Evolutionary conservation across 2,329 filamentous ascomycete genomes (phyloP).

Genomic region (Stachybotrys chlorohalonatus): DNA sequence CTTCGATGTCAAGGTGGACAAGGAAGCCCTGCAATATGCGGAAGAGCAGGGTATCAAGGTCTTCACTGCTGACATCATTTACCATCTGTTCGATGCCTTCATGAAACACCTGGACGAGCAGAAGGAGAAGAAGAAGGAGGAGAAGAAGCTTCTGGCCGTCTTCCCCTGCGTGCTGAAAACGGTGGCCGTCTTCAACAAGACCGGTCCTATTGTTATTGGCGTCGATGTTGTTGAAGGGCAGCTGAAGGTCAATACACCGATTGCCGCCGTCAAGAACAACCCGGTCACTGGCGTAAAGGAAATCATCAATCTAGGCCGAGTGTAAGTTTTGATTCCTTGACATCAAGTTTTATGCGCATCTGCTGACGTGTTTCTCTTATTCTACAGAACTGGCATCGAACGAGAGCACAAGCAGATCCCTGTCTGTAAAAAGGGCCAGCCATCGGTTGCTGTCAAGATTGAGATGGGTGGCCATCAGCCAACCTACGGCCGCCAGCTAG

Average conservation of each 20-base stretch:
- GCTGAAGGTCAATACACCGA: slow-evolving; percentile 78
- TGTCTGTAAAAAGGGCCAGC: slow-evolving; percentile 90
- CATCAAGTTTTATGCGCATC: not conserved
- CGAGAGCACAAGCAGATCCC: slow-evolving; percentile 93
- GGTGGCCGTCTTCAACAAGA: slow-evolving; percentile 98
- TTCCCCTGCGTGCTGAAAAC: slow-evolving; percentile 90
- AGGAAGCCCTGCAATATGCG: slow-evolving; percentile 84
- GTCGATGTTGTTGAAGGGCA: slow-evolving; percentile 91
- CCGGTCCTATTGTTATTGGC: slow-evolving; percentile 86
- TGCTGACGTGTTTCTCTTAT: not conserved
- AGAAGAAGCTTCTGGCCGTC: slow-evolving; percentile 88
- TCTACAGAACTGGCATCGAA: slow-evolving; percentile 77
- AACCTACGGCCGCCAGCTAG: slow-evolving; percentile 86
- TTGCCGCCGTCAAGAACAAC: slow-evolving; percentile 79
- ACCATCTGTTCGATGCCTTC: slow-evolving; percentile 95
- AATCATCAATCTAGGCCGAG: slow-evolving; percentile 77
- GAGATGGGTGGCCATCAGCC: slow-evolving; percentile 90
- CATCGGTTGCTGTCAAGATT: slow-evolving; percentile 97
- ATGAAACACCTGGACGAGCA: slow-evolving; percentile 88
- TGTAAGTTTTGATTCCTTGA: slow-evolving; percentile 53
- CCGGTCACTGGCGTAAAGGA: slow-evolving; percentile 73
- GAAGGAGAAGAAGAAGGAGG: slow-evolving; percentile 87
- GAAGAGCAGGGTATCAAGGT: slow-evolving; percentile 94
- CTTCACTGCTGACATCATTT: slow-evolving; percentile 98
- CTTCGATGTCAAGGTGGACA: slow-evolving; percentile 99